Percentiles rank a stretch among this genome's conserved stretches.
Conservation (phyloP, 305 asterid genomes). For the Solanum hybrid region DNA sequence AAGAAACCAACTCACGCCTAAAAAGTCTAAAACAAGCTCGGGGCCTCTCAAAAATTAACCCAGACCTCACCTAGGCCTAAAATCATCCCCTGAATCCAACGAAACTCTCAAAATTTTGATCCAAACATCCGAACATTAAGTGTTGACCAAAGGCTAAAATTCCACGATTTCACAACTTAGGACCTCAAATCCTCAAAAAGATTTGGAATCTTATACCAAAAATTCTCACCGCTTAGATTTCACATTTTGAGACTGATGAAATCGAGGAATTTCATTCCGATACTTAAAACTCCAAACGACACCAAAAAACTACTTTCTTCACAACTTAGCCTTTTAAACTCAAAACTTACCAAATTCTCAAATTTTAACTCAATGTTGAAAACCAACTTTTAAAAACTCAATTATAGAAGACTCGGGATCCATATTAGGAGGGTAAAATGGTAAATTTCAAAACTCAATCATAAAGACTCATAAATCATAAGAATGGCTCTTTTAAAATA, state of each 20-base stretch:
- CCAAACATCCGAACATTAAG: not conserved
- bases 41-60: not conserved
- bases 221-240: not conserved
- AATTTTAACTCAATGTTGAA: not conserved
- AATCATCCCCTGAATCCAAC: not conserved
- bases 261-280: not conserved
- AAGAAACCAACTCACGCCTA: not conserved
- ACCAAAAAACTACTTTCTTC: not conserved
- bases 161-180: not conserved
- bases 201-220: not conserved
- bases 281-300: not conserved
- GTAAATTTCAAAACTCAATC: not conserved
- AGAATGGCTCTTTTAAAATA: not conserved
- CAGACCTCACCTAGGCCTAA: not conserved
- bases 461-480: not conserved
- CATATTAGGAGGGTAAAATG: not conserved
- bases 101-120: not conserved
- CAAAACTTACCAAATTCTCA: not conserved
- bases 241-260: not conserved
- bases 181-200: not conserved
- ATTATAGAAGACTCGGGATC: not conserved
- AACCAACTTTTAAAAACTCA: not conserved
- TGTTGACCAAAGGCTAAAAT: not conserved
- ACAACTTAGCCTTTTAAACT: not conserved
- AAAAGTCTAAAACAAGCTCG: not conserved